Evolutionary conservation across 129 eudicot genomes (phyloP), one percentile per base, ranked within the genome.

Genomic region (Flaveria linearis): DNA sequence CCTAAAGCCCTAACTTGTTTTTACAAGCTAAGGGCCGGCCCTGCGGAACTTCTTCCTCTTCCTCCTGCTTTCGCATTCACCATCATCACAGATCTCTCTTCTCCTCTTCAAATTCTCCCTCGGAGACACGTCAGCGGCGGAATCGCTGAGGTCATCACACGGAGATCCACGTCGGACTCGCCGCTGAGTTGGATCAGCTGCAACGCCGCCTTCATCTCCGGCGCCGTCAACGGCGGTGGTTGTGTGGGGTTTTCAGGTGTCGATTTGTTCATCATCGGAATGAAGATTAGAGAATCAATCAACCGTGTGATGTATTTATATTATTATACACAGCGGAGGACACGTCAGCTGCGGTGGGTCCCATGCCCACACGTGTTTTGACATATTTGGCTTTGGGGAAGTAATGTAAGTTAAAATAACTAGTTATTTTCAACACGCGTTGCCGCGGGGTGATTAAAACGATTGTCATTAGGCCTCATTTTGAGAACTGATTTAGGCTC

Each of bases 111-210:
- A 30, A 53, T 65, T 60, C 56, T 4, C 53, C 76, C 43, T 17
- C 39, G 71, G 61, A 47, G 49, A 42, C 30, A 57, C 63, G 28
- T 18, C 63, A 13, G 15, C 12, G 5, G 8, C 28, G 61, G 17
- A 49, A 7, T 13, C 66, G 55, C 51, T 74, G 49, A 28, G 53
- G 39, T 28, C 63, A 70, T 51, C 51, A 75, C 51, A 12, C 13
- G 65, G 15, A 36, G 17, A 7, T 72, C 52, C 22, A 22, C 71
- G 49, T 78, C 83, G 26, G 81, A 86, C 36, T 73, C 76, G 53
- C 85, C 63, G 77, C 91, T 76, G 74, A 87, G 87, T 71, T 85
- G 89, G 60, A 85, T 85, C 52, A 87, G 80, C 63, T 76, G 85
- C 68, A 80, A 65, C 43, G 84, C 92, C 0, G 87, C 92, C 55